Percentiles rank a stretch among this genome's conserved stretches.
Evolutionary conservation across 805 yeast species (phyloP).

Genomic region (Naumovozyma baii): DNA sequence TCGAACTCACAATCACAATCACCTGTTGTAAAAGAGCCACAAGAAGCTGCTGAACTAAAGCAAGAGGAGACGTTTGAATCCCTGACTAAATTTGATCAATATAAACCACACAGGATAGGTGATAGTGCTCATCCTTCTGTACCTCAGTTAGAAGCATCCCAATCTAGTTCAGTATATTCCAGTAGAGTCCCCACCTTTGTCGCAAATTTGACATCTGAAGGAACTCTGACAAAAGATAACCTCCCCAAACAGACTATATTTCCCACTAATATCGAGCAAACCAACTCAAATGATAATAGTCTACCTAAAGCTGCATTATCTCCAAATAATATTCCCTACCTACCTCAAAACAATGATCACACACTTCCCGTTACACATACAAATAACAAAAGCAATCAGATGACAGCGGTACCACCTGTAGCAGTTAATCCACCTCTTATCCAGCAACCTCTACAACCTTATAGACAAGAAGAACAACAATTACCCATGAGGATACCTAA

Average conservation of each 20-base stretch:
- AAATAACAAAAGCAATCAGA: neutral
- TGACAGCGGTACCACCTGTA: no score
- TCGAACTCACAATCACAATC: no score
- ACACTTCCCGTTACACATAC: no score
- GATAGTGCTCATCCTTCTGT: constrained; percentile 4
- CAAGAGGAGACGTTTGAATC: constrained; percentile 20
- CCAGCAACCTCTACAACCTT: neutral
- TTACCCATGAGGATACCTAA: constrained; percentile 5
- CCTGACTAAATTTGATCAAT: constrained; percentile 23
- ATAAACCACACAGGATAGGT: constrained; percentile 20
- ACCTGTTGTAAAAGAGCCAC: neutral
- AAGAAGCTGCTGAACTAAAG: constrained; percentile 1
- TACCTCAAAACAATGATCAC: no score
- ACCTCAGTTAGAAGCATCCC: neutral
- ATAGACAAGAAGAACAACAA: neutral
- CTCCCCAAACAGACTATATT: no score
- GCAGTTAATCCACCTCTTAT: no score
- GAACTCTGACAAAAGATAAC: no score
- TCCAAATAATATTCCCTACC: no score
- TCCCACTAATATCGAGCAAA: no score
- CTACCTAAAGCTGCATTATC: no score
- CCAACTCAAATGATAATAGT: no score
- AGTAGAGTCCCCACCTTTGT: neutral
- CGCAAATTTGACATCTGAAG: neutral
- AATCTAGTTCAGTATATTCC: neutral